These are phyloP conservation scores for Fusarium sp. DNA, from an alignment of 2,329 filamentous ascomycete species.

Conservation along the genomic window DNA sequence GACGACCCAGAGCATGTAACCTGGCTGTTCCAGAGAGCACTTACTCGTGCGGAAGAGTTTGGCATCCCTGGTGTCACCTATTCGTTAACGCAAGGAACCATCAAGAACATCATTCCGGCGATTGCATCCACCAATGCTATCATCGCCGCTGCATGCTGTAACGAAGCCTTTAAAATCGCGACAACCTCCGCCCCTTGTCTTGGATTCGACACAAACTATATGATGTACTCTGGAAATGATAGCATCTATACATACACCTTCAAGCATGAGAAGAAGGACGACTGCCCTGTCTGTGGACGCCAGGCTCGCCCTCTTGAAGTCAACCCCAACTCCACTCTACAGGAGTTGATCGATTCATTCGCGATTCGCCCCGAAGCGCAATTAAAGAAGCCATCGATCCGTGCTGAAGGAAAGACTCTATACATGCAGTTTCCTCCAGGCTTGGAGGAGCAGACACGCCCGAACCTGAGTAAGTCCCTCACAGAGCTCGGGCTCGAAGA, in stretches of 20 bases:
- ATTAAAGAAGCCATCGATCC: conserved; percentile 90
- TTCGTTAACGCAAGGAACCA: conserved; percentile 92
- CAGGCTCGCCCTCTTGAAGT: conserved; percentile 78
- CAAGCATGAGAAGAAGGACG: conserved; percentile 89
- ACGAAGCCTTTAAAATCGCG: conserved; percentile 94
- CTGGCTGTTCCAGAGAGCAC: conserved; percentile 92
- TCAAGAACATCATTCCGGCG: conserved; percentile 99
- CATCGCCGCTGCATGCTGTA: conserved; percentile 93
- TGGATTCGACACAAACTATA: conserved; percentile 85
- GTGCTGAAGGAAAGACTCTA: conserved; percentile 79
- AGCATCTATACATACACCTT: conserved; percentile 98
- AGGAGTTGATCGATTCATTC: conserved; percentile 85
- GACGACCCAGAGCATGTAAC: conserved; percentile 96
- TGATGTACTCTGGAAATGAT: conserved; percentile 99
- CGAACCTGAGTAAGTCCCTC: conserved; percentile 82
- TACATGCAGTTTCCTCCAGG: conserved; percentile 88
- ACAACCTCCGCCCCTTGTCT: conserved; percentile 83
- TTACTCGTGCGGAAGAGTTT: conserved; percentile 84
- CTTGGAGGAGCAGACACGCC: conserved; percentile 83
- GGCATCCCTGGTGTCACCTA: conserved; percentile 94
- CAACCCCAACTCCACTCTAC: conserved; percentile 74
- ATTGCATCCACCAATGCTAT: conserved; percentile 98
- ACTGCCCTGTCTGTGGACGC: conserved; percentile 93
- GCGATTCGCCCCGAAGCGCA: conserved; percentile 87
- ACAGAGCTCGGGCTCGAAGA: conserved; percentile 74